Evolutionary conservation across 2,329 filamentous ascomycete species (phyloP).

Genomic region (Gnomoniopsis smithogilvyi): DNA sequence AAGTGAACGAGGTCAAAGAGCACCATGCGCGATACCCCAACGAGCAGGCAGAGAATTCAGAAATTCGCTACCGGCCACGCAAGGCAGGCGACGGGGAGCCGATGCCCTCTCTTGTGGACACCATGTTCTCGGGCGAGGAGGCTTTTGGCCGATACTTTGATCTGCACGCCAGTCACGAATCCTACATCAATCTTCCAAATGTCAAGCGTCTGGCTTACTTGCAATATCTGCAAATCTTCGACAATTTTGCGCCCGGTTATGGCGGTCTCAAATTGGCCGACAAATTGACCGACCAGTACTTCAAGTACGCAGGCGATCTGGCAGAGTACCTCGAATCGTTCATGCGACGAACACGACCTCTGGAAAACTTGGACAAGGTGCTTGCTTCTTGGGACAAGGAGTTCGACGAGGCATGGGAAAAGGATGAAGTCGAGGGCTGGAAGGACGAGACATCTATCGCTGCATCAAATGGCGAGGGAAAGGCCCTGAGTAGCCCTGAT

Average conservation of each 20-base stretch:
- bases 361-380: slow-evolving; percentile 81
- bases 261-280: slow-evolving; percentile 73
- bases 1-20: slow-evolving; percentile 75
- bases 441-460: slow-evolving; percentile 47
- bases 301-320: slow-evolving; percentile 79
- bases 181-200: slow-evolving; percentile 84
- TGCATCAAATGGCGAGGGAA: slow-evolving; percentile 34
- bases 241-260: slow-evolving; percentile 74
- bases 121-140: slow-evolving; percentile 94
- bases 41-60: slow-evolving; percentile 91
- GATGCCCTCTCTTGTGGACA: slow-evolving; percentile 70
- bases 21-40: slow-evolving; percentile 92
- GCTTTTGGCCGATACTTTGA: slow-evolving; percentile 92
- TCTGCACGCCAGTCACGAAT: slow-evolving; percentile 77
- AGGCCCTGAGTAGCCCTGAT: slow-evolving; percentile 43
- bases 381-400: slow-evolving; percentile 75
- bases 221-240: slow-evolving; percentile 89
- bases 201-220: slow-evolving; percentile 85
- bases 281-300: slow-evolving; percentile 91
- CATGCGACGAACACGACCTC: slow-evolving; percentile 75
- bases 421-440: slow-evolving; percentile 79
- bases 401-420: slow-evolving; percentile 79
- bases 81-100: slow-evolving; percentile 60
- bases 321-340: slow-evolving; percentile 85
- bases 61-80: slow-evolving; percentile 78